These are phyloP conservation scores for Rosa persica DNA, from an alignment of 306 rosid genomes.

Conservation along the genomic window DNA sequence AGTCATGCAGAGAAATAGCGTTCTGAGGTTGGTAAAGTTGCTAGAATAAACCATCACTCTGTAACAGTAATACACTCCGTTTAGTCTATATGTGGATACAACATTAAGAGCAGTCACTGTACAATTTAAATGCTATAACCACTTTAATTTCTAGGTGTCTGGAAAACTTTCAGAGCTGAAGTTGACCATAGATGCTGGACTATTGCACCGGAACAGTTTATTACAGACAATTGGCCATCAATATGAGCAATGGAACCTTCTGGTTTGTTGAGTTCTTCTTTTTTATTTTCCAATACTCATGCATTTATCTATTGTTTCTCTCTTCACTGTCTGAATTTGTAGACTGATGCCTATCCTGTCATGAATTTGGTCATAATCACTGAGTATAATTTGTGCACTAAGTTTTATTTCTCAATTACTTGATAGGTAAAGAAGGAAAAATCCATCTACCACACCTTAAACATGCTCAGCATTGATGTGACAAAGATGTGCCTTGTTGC, in stretches of 20 bases:
- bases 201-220: constrained; percentile 56
- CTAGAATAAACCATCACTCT: neutral
- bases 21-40: neutral
- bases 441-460: constrained; percentile 67
- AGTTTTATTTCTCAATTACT: constrained; percentile 22
- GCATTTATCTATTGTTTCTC: neutral
- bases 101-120: neutral
- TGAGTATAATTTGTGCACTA: constrained; percentile 26
- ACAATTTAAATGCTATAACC: constrained; percentile 22
- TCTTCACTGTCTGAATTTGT: neutral
- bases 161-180: constrained; percentile 74
- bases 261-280: constrained; percentile 51
- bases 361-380: constrained; percentile 21
- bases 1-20: neutral
- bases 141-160: constrained; percentile 55
- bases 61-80: neutral
- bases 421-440: constrained; percentile 76
- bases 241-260: constrained; percentile 71
- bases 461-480: constrained; percentile 89
- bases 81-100: constrained; percentile 5
- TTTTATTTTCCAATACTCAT: constrained; percentile 23
- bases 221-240: constrained; percentile 65
- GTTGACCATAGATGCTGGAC: constrained; percentile 73
- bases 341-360: neutral
- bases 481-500: constrained; percentile 86